Conservation (phyloP, 352 stramenopile species). For the Globisporangium heterothallicum region DNA sequence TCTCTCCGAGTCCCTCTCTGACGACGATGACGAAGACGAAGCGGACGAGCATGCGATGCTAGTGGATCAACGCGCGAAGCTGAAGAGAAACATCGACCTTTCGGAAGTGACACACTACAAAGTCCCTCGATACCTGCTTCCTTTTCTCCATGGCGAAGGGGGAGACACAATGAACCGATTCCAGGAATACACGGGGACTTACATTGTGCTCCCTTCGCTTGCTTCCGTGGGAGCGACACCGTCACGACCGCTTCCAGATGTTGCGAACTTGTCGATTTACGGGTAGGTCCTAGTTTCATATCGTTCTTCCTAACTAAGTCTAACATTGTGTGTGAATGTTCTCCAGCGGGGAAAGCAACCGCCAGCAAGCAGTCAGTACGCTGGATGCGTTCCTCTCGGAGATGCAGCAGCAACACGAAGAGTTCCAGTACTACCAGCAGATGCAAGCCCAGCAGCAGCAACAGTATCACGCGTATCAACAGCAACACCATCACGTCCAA, state of each 20-base stretch:
- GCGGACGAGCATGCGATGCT: conserved; percentile 45
- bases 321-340: neutral
- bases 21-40: conserved; percentile 20
- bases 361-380: conserved; percentile 46
- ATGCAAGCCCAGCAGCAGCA: conserved; percentile 34
- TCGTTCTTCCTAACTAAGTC: neutral
- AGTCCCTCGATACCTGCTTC: conserved; percentile 55
- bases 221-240: conserved; percentile 9
- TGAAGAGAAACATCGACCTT: conserved; percentile 66
- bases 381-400: conserved; percentile 58
- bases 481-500: conserved; percentile 12
- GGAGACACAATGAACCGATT: conserved; percentile 73
- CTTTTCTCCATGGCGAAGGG: conserved; percentile 59
- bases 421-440: conserved; percentile 28
- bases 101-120: conserved; percentile 77
- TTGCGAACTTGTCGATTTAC: conserved; percentile 67
- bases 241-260: conserved; percentile 16
- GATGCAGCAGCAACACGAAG: conserved; percentile 46
- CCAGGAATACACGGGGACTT: conserved; percentile 70
- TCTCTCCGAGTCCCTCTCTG: neutral
- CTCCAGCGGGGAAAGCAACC: conserved; percentile 33
- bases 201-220: conserved; percentile 60
- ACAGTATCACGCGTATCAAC: conserved; percentile 6
- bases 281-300: conserved; percentile 28
- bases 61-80: conserved; percentile 32